These are phyloP conservation scores for Solanum rostratum DNA, from an alignment of 257 asterid species.

Conservation along the genomic window DNA sequence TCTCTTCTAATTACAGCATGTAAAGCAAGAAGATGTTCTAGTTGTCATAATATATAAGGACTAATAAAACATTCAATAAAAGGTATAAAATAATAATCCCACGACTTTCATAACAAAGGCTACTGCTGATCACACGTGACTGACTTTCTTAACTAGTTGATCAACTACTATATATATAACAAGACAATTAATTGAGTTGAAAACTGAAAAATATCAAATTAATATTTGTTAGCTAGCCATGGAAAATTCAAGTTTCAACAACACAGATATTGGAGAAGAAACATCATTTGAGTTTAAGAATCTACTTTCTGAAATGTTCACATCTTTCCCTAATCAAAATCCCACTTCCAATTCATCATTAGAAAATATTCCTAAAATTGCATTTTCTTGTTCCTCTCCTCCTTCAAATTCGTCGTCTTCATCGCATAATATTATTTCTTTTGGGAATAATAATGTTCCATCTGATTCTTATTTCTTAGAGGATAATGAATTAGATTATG, in stretches of 20 bases:
- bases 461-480: neutral
- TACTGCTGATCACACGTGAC: neutral
- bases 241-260: neutral
- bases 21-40: neutral
- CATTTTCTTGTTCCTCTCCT: neutral
- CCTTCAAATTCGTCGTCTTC: neutral
- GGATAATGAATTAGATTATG: neutral
- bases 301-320: neutral
- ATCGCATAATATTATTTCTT: neutral
- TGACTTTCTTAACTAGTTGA: too few species aligned
- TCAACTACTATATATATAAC: neutral
- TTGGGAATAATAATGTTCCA: neutral
- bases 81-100: neutral
- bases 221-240: neutral
- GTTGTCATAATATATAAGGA: neutral
- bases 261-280: neutral
- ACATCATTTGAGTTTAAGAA: neutral
- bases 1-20: neutral
- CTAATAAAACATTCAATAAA: neutral
- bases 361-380: neutral
- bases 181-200: neutral
- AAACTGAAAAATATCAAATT: neutral
- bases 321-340: neutral
- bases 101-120: neutral
- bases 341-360: neutral